Percentiles rank a stretch among this genome's conserved stretches.
phyloP scores from a whole-genome alignment of 768 basidiomycete species.

The Collybia nuda region DNA sequence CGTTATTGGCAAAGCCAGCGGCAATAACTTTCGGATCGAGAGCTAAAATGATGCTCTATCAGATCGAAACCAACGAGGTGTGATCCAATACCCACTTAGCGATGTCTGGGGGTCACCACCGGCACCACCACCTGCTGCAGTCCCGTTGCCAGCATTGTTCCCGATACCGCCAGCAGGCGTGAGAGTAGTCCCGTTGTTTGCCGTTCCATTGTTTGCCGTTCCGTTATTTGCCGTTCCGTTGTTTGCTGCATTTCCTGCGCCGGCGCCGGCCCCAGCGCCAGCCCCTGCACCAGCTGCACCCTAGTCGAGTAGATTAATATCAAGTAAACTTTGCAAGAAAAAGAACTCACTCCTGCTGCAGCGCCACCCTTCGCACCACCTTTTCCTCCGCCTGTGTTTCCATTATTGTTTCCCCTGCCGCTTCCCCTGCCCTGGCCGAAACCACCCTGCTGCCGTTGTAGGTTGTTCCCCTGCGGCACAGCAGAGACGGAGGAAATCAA shows the following conservation, averaged over 20 bases:
- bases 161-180: background rate
- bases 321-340: background rate
- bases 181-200: too few species aligned
- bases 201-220: too few species aligned
- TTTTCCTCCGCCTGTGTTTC: background rate
- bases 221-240: too few species aligned
- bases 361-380: background rate
- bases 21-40: constrained; percentile 51
- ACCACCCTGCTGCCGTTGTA: background rate
- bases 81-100: constrained; percentile 22
- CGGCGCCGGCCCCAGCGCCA: too few species aligned
- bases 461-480: constrained; percentile 12
- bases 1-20: constrained; percentile 53
- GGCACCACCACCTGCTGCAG: constrained; percentile 21
- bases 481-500: constrained; percentile 27
- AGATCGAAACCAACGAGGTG: background rate
- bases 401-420: background rate
- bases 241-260: too few species aligned
- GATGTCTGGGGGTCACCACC: constrained; percentile 42
- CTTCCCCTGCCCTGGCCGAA: background rate
- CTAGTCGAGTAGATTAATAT: background rate
- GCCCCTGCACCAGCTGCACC: background rate
- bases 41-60: constrained; percentile 14
- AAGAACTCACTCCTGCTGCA: background rate
- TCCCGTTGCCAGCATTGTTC: background rate